Base-by-base conservation (phyloP, 2,329 filamentous ascomycete genomes). In the Geosmithia flava region DNA sequence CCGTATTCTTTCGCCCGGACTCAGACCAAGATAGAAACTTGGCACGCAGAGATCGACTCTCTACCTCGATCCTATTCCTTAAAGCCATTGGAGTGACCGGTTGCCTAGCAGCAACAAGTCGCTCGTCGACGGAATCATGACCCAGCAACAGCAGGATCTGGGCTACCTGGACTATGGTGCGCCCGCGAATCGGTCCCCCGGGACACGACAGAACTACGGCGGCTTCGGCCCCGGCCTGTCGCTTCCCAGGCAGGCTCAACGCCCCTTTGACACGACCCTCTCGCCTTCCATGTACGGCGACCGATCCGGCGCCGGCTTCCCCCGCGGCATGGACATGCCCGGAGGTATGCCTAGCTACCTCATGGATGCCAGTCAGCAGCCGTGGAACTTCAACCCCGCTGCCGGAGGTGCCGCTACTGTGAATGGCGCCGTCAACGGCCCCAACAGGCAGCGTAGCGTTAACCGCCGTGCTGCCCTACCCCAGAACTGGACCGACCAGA, bases 201-300 rank as follows among this genome's bases (percentile, higher is more conserved):
- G 79, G 60, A 81, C 85, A 46, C 66, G 73, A 62, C 85, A 85
- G 51, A 73, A 70, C 49, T 77, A 75, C 53, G 59, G 55, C 37
- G 50, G 75, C 71, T 83, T 71, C 72, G 75, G 50, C 69, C 62
- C 61, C 15, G 67, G 66, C 27, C 54, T 70, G 43, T 68, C 68
- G 7, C 60, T 71, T 13, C 68, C 68, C 13, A 60, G 68, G 27
- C 68, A 71, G 61, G 71, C 80, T 42, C 90, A 88, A 56, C 79
- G 87, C 56, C 85, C 85, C 55, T 87, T 90, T 62, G 88, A 95
- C 60, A 78, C 75, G 51, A 79, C 81, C 49, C 75, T 87, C 60
- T 68, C 69, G 1, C 76, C 80, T 46, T 79, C 78, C 50, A 72
- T 90, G 47, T 95, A 91, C 65, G 72, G 74, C 16, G 87, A 93